Evolutionary conservation across 305 asterid species (phyloP), one percentile per base, ranked within the genome.

Genomic region (Fraxinus ornus): DNA sequence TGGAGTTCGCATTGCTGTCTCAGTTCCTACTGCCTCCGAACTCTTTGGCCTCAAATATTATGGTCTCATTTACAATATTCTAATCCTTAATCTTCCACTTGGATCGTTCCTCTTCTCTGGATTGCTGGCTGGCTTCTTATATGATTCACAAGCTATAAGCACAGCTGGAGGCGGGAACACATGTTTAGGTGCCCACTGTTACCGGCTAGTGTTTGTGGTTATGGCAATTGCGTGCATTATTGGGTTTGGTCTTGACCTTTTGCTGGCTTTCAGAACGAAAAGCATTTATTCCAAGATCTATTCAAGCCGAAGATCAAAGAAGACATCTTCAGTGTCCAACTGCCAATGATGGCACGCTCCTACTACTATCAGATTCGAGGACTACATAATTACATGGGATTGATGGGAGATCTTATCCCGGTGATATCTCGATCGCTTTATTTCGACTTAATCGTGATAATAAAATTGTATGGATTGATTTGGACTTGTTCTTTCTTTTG

Each of bases 21-120:
- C 98, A 0, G 98, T 95, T 24, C 98, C 99, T 0, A 88, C 95
- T 0, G 98, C 99, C 24, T 94, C 99, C 0, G 99, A 95, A 73
- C 95, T 95, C 32, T 95, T 95, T 41, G 99, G 99, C 7, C 93
- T 94, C 8, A 94, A 93, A 81, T 91, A 92, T 28, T 95, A 93
- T 21, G 97, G 97, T 1, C 93, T 95, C 73, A 88, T 94, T n/a
- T 94, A 95, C 90, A 95, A 95, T 87, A 91, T 95, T 21, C 91
- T 95, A 32, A 94, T 94, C 78, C 95, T 94, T 78, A 95, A 95
- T 80, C 94, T 94, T 37, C 98, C 99, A 0, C 85, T 95, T 0
- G 99, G 98, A 55, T 95, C 99, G 0, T 95, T 95, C 86, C 92
- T 95, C 37, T 95, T 94, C 92, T 95, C 98, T 1, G 98, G 98